Evolutionary conservation across 2,329 filamentous ascomycete species (phyloP).

Genomic region (Aspergillus glaucus): DNA sequence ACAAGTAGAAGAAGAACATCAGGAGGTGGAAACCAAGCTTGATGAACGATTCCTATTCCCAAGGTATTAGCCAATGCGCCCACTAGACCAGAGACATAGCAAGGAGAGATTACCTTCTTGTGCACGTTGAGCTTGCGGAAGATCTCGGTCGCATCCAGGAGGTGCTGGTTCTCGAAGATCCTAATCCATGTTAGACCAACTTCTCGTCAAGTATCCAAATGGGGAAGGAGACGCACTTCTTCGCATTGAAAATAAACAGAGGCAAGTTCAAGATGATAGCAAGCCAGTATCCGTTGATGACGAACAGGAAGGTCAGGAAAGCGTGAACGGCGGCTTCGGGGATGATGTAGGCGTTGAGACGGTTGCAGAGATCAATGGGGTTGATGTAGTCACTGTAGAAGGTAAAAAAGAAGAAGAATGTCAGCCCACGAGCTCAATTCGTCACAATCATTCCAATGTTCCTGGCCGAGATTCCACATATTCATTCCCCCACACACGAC

Average conservation of each 20-base stretch:
- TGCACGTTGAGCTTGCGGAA: constrained; percentile 98
- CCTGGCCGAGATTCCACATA: neutral
- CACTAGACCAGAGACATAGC: neutral
- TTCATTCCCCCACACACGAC: neutral
- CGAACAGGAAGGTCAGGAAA: constrained; percentile 89
- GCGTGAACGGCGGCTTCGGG: constrained; percentile 97
- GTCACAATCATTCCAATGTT: constrained; percentile 3
- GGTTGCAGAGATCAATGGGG: constrained; percentile 99
- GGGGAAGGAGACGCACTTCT: constrained; percentile 67
- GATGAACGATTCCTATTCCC: constrained; percentile 82
- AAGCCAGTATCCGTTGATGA: constrained; percentile 98
- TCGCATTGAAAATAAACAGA: constrained; percentile 85
- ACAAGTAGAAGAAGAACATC: constrained; percentile 99
- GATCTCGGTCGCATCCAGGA: constrained; percentile 96
- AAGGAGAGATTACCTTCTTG: constrained; percentile 67
- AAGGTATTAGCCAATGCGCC: constrained; percentile 6
- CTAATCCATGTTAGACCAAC: constrained; percentile 44
- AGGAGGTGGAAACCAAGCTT: constrained; percentile 97
- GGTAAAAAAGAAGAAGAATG: constrained; percentile 4
- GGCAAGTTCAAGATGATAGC: constrained; percentile 88
- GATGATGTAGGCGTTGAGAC: constrained; percentile 98
- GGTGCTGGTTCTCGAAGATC: constrained; percentile 94
- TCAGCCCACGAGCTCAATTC: constrained; percentile 21
- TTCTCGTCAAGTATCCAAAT: neutral
- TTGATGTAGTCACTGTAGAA: constrained; percentile 90